Conservation (phyloP, 2,329 filamentous ascomycete genomes). For the Fusarium humuli region DNA sequence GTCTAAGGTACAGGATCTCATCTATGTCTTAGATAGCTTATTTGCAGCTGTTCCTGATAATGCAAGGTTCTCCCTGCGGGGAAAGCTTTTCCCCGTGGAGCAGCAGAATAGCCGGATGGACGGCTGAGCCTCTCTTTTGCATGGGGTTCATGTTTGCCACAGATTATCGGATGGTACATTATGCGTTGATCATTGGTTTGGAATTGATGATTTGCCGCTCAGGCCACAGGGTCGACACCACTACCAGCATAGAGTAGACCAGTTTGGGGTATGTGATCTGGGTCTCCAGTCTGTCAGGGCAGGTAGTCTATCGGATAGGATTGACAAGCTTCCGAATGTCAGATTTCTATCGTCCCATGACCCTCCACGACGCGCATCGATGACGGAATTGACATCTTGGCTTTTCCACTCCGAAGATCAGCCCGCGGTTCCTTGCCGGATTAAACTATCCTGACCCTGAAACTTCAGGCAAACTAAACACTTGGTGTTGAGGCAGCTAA, state of each 20-base stretch:
- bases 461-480: not conserved
- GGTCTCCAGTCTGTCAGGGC: not conserved
- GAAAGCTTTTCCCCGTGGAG: not conserved
- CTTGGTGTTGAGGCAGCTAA: accelerated
- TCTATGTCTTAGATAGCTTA: constrained; percentile 3
- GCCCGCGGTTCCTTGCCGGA: not conserved
- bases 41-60: not conserved
- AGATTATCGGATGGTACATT: not conserved
- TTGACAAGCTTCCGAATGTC: not conserved
- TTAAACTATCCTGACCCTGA: not conserved
- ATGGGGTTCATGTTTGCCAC: not conserved
- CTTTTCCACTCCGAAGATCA: not conserved
- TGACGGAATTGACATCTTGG: not conserved
- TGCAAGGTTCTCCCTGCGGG: not conserved
- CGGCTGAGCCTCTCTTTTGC: constrained; percentile 1
- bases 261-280: not conserved
- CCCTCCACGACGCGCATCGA: not conserved
- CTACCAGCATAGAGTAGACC: not conserved
- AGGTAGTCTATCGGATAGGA: not conserved
- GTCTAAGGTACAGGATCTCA: not conserved
- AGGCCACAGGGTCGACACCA: not conserved
- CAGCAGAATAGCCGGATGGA: not conserved
- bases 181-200: not conserved
- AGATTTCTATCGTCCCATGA: not conserved
- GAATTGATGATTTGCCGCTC: not conserved